phyloP scores from a whole-genome alignment of 2,329 filamentous ascomycete species.

The Pyrenophora teres region DNA sequence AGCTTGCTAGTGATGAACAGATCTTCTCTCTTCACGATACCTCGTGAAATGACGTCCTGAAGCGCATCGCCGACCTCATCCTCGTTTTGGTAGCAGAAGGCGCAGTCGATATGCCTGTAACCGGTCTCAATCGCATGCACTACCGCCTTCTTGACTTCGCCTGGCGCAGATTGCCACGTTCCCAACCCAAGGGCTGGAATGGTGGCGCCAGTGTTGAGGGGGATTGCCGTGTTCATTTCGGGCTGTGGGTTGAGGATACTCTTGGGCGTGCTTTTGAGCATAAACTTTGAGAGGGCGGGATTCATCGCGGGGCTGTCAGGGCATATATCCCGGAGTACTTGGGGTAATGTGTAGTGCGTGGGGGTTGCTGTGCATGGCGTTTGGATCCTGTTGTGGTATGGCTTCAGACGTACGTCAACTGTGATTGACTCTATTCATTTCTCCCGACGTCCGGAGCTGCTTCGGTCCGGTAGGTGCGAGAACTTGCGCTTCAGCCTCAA shows the following conservation, averaged over 20 bases:
- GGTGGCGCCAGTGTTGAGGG: slow-evolving; percentile 48
- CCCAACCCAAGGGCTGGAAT: slow-evolving; percentile 48
- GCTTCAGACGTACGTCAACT: slow-evolving; percentile 18
- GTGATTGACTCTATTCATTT: slow-evolving; percentile 45
- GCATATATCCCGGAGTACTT: slow-evolving; percentile 2
- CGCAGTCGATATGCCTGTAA: slow-evolving; percentile 67
- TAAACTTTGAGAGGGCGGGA: slow-evolving; percentile 47
- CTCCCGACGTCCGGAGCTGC: slow-evolving; percentile 33
- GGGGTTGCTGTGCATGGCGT: slow-evolving; percentile 5
- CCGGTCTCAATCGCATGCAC: slow-evolving; percentile 55
- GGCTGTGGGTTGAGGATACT: slow-evolving; percentile 45
- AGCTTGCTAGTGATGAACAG: slow-evolving; percentile 85
- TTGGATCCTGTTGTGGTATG: slow-evolving; percentile 3
- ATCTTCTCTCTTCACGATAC: slow-evolving; percentile 73
- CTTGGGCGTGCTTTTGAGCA: slow-evolving; percentile 45
- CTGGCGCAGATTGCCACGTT: slow-evolving; percentile 49
- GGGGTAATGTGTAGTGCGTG: slow-evolving; percentile 35
- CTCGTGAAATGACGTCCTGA: slow-evolving; percentile 70
- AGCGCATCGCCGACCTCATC: slow-evolving; percentile 80
- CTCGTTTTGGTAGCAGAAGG: slow-evolving; percentile 82
- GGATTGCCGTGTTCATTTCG: slow-evolving; percentile 47
- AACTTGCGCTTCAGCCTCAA: slow-evolving; percentile 7
- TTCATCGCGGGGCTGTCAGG: slow-evolving; percentile 37
- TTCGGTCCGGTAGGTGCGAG: slow-evolving; percentile 22
- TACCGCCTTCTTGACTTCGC: slow-evolving; percentile 55